phyloP scores from a whole-genome alignment of 768 basidiomycete genomes.

The Leccinum variicolor region DNA sequence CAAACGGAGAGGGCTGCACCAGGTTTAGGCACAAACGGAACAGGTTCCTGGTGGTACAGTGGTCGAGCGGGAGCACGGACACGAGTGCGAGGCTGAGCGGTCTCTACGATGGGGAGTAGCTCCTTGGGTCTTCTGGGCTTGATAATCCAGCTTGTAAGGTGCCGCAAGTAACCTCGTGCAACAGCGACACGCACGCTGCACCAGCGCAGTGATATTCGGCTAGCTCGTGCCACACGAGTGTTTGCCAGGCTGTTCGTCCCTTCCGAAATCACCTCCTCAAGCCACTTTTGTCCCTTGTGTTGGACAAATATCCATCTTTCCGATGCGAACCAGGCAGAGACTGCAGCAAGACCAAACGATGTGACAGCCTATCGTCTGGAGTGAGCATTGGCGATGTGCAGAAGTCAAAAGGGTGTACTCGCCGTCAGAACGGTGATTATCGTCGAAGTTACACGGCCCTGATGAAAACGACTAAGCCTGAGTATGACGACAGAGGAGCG shows the following conservation, averaged over 20 bases:
- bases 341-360: slow-evolving; percentile 44
- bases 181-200: slow-evolving; percentile 19
- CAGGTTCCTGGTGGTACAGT: slow-evolving; percentile 23
- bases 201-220: slow-evolving; percentile 26
- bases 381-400: slow-evolving; percentile 7
- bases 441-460: slow-evolving; percentile 61
- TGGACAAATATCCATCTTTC: slow-evolving; percentile 48
- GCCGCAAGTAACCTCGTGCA: slow-evolving; percentile 21
- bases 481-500: slow-evolving; percentile 21
- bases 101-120: slow-evolving; percentile 22
- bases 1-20: slow-evolving; percentile 25
- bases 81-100: slow-evolving; percentile 15
- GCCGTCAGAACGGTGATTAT: slow-evolving; percentile 73
- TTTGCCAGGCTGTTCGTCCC: slow-evolving; percentile 24
- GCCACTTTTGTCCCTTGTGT: slow-evolving; percentile 50
- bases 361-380: slow-evolving; percentile 30
- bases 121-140: slow-evolving; percentile 22
- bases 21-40: slow-evolving; percentile 13
- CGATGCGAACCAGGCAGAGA: slow-evolving; percentile 52
- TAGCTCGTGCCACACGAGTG: slow-evolving; percentile 23
- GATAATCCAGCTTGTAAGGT: slow-evolving; percentile 23
- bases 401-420: slow-evolving; percentile 11
- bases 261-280: slow-evolving; percentile 41
- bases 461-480: slow-evolving; percentile 13
- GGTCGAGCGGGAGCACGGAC: slow-evolving; percentile 8